These are phyloP conservation scores for Mycena vitilis DNA, from an alignment of 768 basidiomycete species.

Conservation along the genomic window DNA sequence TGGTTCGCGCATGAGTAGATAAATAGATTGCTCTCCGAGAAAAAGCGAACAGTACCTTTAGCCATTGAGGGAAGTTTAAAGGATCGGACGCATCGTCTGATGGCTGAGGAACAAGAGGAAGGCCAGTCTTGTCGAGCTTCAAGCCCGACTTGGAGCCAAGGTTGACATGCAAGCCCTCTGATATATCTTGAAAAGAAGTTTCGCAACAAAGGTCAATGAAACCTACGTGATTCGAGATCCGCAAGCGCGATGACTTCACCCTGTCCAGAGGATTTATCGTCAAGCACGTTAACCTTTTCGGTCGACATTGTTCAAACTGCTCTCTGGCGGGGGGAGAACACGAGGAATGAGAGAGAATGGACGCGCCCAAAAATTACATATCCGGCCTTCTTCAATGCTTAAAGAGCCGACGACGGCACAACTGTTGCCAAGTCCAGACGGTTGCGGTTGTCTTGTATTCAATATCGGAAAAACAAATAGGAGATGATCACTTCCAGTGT, in stretches of 20 bases:
- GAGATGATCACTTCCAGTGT: too few relatives aligned
- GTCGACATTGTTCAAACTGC: conserved; percentile 16
- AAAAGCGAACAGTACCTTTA: conserved; percentile 36
- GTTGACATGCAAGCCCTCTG: conserved; percentile 18
- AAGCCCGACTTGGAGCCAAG: conserved; percentile 27
- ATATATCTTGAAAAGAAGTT: not conserved
- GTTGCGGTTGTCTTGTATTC: not conserved
- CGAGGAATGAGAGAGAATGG: not conserved
- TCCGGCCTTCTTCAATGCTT: not conserved
- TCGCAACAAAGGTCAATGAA: not conserved
- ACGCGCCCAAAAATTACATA: not conserved
- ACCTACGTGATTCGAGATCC: conserved; percentile 26
- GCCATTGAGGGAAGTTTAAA: conserved; percentile 56
- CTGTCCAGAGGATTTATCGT: conserved; percentile 31
- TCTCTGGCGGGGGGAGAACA: conserved; percentile 4
- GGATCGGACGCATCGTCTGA: conserved; percentile 53
- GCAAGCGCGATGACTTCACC: conserved; percentile 5
- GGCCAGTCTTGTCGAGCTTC: conserved; percentile 50
- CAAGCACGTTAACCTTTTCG: conserved; percentile 9
- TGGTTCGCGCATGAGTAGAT: conserved; percentile 45
- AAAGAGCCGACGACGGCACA: not conserved
- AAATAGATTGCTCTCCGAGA: conserved; percentile 42
- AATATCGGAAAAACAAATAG: conserved; percentile 5
- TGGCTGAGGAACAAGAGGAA: conserved; percentile 58
- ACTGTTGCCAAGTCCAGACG: conserved; percentile 14